Evolutionary conservation across 1,139 yeast genomes (phyloP).

Genomic region (Kodamaea plutei): DNA sequence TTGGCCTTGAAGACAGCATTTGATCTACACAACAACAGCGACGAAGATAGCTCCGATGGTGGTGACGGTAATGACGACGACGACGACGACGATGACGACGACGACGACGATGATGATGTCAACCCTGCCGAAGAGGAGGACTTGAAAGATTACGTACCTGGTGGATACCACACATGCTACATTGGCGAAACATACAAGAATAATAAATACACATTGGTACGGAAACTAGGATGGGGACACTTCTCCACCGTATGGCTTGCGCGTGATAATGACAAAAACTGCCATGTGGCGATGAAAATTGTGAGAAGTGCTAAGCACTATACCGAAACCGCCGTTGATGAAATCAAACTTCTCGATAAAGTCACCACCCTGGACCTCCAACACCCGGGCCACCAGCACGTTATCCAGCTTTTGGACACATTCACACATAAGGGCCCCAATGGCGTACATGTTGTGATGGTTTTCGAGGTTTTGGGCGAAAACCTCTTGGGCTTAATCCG

Average conservation of each 20-base stretch:
- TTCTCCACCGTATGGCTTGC: constrained; percentile 52
- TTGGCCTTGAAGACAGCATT: constrained; percentile 35
- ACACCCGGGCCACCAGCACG: constrained; percentile 38
- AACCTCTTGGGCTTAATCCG: constrained; percentile 37
- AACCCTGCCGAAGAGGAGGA: constrained; percentile 40
- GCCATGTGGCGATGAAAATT: constrained; percentile 42
- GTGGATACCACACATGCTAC: constrained; percentile 42
- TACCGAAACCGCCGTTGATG: constrained; percentile 42
- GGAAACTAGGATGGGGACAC: constrained; percentile 50
- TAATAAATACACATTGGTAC: constrained; percentile 30
- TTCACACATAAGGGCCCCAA: constrained; percentile 40
- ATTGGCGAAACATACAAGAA: constrained; percentile 38
- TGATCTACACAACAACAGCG: constrained; percentile 9
- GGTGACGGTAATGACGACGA: constrained; percentile 20
- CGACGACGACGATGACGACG: constrained; percentile 27
- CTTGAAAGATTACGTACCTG: constrained; percentile 33
- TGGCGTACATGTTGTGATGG: constrained; percentile 43
- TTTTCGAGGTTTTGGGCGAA: constrained; percentile 42
- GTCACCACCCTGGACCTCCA: constrained; percentile 25
- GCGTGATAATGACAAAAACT: constrained; percentile 29
- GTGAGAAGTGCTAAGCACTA: constrained; percentile 38
- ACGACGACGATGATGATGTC: constrained; percentile 30
- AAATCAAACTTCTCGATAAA: constrained; percentile 33
- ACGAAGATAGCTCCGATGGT: constrained; percentile 5
- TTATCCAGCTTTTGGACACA: constrained; percentile 39